phyloP scores from a whole-genome alignment of 179 eudicot species.

The Heliamphora pulchella region DNA sequence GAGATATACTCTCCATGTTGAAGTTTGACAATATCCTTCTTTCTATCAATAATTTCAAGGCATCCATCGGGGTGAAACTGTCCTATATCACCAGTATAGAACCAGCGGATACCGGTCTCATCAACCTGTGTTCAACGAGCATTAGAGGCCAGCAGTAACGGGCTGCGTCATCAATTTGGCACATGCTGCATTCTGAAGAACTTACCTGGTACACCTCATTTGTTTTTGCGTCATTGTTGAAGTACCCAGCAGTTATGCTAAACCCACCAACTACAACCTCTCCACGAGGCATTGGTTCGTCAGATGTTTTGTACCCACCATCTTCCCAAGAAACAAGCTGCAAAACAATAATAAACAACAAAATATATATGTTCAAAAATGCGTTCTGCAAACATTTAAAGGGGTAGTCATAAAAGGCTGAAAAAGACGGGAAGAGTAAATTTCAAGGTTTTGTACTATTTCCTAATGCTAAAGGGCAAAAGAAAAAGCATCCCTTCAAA shows the following conservation, averaged over 20 bases:
- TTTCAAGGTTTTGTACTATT: neutral
- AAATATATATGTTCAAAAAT: neutral
- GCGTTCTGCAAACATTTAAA: neutral
- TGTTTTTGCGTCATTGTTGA: conserved; percentile 71
- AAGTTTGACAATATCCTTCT: conserved; percentile 96
- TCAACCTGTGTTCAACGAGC: conserved; percentile 47
- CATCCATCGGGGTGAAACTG: conserved; percentile 91
- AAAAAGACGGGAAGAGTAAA: neutral
- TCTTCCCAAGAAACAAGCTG: conserved; percentile 98
- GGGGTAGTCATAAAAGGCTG: neutral
- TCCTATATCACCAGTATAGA: conserved; percentile 91
- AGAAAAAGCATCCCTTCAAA: no score
- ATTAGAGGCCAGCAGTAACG: neutral
- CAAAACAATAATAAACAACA: conserved; percentile 18
- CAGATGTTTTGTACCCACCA: conserved; percentile 71
- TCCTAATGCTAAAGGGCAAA: neutral
- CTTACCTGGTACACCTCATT: conserved; percentile 75
- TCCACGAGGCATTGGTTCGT: conserved; percentile 96
- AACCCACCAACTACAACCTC: conserved; percentile 85
- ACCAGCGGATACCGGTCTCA: conserved; percentile 83
- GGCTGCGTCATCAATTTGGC: neutral
- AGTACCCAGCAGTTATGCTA: conserved; percentile 82
- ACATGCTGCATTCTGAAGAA: neutral
- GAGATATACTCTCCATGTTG: conserved; percentile 97
- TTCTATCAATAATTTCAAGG: conserved; percentile 88